These are phyloP conservation scores for Rubia peregrina DNA, from an alignment of 305 asterid species.

Conservation along the genomic window DNA sequence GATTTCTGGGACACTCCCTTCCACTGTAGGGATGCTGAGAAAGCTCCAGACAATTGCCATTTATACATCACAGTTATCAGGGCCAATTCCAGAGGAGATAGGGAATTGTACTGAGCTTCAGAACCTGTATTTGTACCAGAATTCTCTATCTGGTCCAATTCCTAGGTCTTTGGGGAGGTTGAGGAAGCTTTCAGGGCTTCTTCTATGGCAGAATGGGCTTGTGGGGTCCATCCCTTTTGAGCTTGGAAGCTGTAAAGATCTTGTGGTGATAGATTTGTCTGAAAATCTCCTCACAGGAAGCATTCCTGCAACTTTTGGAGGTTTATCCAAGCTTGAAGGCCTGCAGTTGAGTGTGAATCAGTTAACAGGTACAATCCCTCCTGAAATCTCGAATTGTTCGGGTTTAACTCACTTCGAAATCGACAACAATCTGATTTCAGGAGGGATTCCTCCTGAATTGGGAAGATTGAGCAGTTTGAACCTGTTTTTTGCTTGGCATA, in stretches of 20 bases:
- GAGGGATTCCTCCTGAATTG: slow-evolving; percentile 61
- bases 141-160: slow-evolving; percentile 68
- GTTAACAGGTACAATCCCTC: slow-evolving; percentile 70
- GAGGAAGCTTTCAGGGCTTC: slow-evolving; percentile 47
- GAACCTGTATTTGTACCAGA: slow-evolving; percentile 72
- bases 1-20: slow-evolving; percentile 68
- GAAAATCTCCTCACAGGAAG: slow-evolving; percentile 67
- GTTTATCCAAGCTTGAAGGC: slow-evolving; percentile 54
- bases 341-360: slow-evolving; percentile 78
- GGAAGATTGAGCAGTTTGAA: slow-evolving; percentile 54
- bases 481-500: slow-evolving; percentile 90
- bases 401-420: slow-evolving; percentile 71
- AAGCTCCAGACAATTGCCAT: slow-evolving; percentile 74
- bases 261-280: slow-evolving; percentile 63
- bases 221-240: slow-evolving; percentile 68
- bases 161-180: slow-evolving; percentile 57
- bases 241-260: slow-evolving; percentile 58
- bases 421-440: slow-evolving; percentile 69
- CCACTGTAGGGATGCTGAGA: slow-evolving; percentile 63
- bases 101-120: slow-evolving; percentile 69
- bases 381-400: slow-evolving; percentile 59
- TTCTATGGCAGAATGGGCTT: slow-evolving; percentile 76
- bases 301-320: slow-evolving; percentile 63
- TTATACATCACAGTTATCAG: slow-evolving; percentile 62
- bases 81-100: slow-evolving; percentile 84